Percentiles rank a stretch among this genome's conserved stretches.
These are phyloP conservation scores for Aspergillus proliferans DNA, from an alignment of 2,329 filamentous ascomycete species.

Conservation along the genomic window DNA sequence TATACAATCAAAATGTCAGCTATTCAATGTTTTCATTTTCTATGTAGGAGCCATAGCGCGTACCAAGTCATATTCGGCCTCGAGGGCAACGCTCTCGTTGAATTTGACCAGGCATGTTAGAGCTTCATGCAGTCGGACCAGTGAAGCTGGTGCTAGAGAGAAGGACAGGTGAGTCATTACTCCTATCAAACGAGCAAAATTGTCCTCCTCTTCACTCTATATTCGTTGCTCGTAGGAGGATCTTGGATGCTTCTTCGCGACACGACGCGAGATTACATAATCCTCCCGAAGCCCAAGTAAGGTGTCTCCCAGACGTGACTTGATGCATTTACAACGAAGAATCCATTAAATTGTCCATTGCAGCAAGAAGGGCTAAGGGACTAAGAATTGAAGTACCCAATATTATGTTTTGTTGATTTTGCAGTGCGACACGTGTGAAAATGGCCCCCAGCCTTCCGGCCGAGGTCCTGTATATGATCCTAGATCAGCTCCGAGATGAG, in stretches of 20 bases:
- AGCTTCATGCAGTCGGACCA: slow-evolving; percentile 53
- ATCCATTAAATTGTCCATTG: too few relatives aligned
- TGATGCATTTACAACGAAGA: too few relatives aligned
- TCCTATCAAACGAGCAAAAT: not conserved
- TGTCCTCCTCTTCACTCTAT: not conserved
- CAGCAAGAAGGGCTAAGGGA: too few relatives aligned
- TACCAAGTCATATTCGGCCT: slow-evolving; percentile 55
- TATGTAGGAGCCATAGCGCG: slow-evolving; percentile 9
- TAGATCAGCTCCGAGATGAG: slow-evolving; percentile 19
- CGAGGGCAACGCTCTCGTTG: slow-evolving; percentile 56
- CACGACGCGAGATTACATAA: not conserved
- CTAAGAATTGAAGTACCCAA: too few relatives aligned
- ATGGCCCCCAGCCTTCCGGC: slow-evolving; percentile 16
- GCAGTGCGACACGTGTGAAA: not conserved
- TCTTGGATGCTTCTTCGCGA: not conserved
- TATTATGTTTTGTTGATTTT: not conserved
- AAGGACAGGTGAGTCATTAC: slow-evolving; percentile 41
- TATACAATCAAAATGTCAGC: not conserved
- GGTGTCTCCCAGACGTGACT: too few relatives aligned
- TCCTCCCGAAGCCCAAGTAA: not conserved
- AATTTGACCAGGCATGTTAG: slow-evolving; percentile 58
- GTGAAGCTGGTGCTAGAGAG: slow-evolving; percentile 51
- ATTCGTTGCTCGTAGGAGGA: not conserved
- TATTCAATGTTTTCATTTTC: not conserved
- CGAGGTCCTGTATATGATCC: slow-evolving; percentile 23